A percentile compares a stretch with the other conserved stretches of the same genome.
Conservation (phyloP, 345 rosid genomes). For the Geranium brycei region DNA sequence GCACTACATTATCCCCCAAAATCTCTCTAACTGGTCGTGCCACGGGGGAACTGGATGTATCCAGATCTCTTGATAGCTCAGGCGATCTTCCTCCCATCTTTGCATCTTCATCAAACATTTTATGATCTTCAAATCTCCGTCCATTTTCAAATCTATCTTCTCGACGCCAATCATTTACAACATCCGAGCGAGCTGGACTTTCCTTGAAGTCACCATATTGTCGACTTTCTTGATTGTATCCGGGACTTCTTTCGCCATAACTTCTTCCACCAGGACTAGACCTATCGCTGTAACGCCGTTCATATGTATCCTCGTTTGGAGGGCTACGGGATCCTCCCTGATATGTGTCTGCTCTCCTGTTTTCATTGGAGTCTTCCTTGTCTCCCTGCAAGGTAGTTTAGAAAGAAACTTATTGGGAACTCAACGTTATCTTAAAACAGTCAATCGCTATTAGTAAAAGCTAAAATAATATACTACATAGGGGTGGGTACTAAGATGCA, state of each 20-base stretch:
- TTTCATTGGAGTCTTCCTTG: slow-evolving; percentile 28
- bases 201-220: slow-evolving; percentile 35
- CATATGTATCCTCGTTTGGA: slow-evolving; percentile 24
- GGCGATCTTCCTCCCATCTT: slow-evolving; percentile 33
- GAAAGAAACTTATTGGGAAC: not conserved
- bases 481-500: not conserved
- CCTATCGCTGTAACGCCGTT: slow-evolving; percentile 18
- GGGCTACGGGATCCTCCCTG: slow-evolving; percentile 34
- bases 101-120: slow-evolving; percentile 21
- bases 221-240: slow-evolving; percentile 26
- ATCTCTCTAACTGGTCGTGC: slow-evolving; percentile 26
- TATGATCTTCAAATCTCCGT: slow-evolving; percentile 20
- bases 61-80: slow-evolving; percentile 21
- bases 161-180: slow-evolving; percentile 71
- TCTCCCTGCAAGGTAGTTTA: slow-evolving; percentile 25
- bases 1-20: slow-evolving; percentile 17
- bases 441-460: not conserved
- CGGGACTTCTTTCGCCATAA: slow-evolving; percentile 41
- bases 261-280: slow-evolving; percentile 25
- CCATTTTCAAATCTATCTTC: slow-evolving; percentile 28
- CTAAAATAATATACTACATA: not conserved
- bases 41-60: slow-evolving; percentile 17
- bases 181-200: slow-evolving; percentile 55
- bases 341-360: slow-evolving; percentile 23
- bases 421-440: slow-evolving; percentile 2